These are phyloP conservation scores for sunflower (Helianthus annuus) DNA, from an alignment of 129 eudicot species.

Conservation along the genomic window HanXRQr2.0-SUNRISE NC_035449.2:49790101-49790600, in stretches of 20 bases:
- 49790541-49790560: not conserved
- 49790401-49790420: conserved; percentile 1
- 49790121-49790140: conserved; percentile 14
- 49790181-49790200: conserved; percentile 7
- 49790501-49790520: not conserved
- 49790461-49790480: not conserved
- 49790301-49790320: conserved; percentile 98
- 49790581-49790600: not conserved
- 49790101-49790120: conserved; percentile 27
- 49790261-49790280: conserved; percentile 64
- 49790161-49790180: conserved; percentile 1
- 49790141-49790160: conserved; percentile 25
- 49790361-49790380: conserved; percentile 84
- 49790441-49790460: not conserved
- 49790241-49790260: conserved; percentile 45
- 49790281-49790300: conserved; percentile 74
- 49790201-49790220: conserved; percentile 17
- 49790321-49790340: conserved; percentile 99
- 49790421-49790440: not conserved
- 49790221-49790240: conserved; percentile 33
- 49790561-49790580: not conserved
- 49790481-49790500: not conserved
- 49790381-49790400: not conserved
- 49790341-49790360: conserved; percentile 95
- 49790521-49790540: not conserved